Conservation (phyloP, 805 yeast species). For the Starmera amethionina region DNA sequence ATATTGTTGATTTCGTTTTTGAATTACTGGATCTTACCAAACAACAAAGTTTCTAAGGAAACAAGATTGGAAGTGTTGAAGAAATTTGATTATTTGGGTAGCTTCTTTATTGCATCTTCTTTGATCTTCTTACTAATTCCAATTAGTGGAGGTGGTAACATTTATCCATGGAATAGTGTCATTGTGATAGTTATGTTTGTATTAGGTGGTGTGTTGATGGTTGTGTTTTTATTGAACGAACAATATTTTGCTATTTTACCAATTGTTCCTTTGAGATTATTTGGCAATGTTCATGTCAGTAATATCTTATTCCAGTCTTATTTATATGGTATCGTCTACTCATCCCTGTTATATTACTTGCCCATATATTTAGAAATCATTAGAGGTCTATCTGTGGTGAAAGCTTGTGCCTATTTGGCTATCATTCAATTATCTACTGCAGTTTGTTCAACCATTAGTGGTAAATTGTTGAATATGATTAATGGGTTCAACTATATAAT, state of each 20-base stretch:
- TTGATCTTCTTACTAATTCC: conserved; percentile 42
- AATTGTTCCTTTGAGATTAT: conserved; percentile 40
- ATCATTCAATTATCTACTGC: conserved; percentile 36
- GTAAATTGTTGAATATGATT: conserved; percentile 25
- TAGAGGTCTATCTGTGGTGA: conserved; percentile 22
- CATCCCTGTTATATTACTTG: conserved; percentile 34
- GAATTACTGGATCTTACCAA: conserved; percentile 25
- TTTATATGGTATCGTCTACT: conserved; percentile 40
- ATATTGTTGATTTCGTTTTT: conserved; percentile 17
- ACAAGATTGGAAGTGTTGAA: conserved; percentile 28
- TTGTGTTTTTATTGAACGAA: conserved; percentile 39
- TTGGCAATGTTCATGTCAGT: conserved; percentile 26
- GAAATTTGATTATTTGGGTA: conserved; percentile 48
- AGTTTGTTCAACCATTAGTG: conserved; percentile 29
- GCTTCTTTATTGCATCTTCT: conserved; percentile 36
- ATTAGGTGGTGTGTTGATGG: conserved; percentile 31
- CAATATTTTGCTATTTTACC: conserved; percentile 33
- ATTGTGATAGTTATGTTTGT: conserved; percentile 30
- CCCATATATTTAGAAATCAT: conserved; percentile 42
- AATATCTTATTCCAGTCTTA: conserved; percentile 28
- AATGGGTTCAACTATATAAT: conserved; percentile 4
- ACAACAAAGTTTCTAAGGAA: conserved; percentile 21
- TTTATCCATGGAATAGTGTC: conserved; percentile 44
- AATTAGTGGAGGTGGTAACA: conserved; percentile 51
- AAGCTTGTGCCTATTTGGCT: conserved; percentile 28